Conservation (phyloP, 352 stramenopile genomes). For the Globisporangium acanthophoron region DNA sequence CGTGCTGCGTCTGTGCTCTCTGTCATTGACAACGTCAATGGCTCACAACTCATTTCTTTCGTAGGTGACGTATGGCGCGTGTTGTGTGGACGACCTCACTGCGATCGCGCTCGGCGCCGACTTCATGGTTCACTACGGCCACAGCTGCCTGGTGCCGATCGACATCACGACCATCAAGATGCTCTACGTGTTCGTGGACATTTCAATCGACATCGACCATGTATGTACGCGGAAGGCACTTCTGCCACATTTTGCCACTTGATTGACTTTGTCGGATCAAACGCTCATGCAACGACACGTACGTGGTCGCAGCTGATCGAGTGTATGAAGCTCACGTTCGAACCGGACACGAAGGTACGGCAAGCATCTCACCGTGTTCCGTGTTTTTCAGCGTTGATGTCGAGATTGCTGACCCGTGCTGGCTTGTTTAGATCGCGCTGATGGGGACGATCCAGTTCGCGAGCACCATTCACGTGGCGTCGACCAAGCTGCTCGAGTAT, state of each 20-base stretch:
- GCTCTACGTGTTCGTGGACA: conserved; percentile 99
- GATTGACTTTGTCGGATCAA: neutral
- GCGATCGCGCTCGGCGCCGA: conserved; percentile 93
- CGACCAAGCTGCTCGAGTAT: conserved; percentile 62
- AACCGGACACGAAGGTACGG: conserved; percentile 59
- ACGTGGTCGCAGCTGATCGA: conserved; percentile 76
- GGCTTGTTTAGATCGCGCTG: conserved; percentile 59
- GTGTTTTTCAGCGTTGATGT: neutral
- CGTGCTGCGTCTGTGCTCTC: conserved; percentile 6
- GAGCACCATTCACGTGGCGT: conserved; percentile 85
- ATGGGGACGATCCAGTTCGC: conserved; percentile 97
- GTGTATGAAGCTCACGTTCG: conserved; percentile 92
- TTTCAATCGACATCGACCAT: conserved; percentile 97
- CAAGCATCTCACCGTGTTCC: neutral
- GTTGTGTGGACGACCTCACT: conserved; percentile 98
- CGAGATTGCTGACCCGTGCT: neutral
- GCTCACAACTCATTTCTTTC: neutral
- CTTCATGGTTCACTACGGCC: conserved; percentile 99
- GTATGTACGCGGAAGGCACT: conserved; percentile 58
- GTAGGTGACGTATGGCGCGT: conserved; percentile 97
- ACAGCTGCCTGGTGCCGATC: conserved; percentile 98
- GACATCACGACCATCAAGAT: conserved; percentile 94
- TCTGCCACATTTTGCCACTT: neutral
- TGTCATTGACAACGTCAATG: neutral
- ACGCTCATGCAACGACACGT: neutral